phyloP scores from a whole-genome alignment of 1,284 basidiomycete genomes.

The Leucoagaricus sp. region DNA sequence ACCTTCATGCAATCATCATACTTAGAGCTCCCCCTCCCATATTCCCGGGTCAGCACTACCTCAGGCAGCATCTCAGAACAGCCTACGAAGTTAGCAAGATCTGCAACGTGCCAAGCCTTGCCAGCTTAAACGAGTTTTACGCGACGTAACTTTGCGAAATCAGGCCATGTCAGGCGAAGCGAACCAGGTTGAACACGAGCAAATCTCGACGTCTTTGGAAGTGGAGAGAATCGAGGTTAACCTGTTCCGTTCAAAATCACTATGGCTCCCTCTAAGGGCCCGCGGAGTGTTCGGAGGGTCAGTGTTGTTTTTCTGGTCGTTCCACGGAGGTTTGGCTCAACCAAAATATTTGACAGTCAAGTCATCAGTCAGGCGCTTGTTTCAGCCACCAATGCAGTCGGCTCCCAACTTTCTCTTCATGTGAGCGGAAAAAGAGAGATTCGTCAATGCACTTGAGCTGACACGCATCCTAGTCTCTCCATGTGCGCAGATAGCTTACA shows the following conservation, averaged over 20 bases:
- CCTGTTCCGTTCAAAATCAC: conserved; percentile 72
- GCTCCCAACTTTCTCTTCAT: conserved; percentile 69
- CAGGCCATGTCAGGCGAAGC: conserved; percentile 29
- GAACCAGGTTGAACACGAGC: conserved; percentile 53
- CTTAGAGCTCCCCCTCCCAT: conserved; percentile 2
- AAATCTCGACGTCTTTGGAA: conserved; percentile 71
- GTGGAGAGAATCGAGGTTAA: conserved; percentile 81
- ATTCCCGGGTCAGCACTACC: conserved; percentile 2
- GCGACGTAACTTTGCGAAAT: neutral
- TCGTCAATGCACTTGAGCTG: neutral
- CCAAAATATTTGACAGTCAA: conserved; percentile 40
- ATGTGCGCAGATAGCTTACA: conserved; percentile 46
- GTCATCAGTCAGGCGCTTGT: conserved; percentile 88
- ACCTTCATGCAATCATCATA: neutral
- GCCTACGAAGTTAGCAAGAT: neutral
- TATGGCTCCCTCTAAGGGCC: conserved; percentile 66
- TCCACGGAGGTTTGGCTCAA: neutral
- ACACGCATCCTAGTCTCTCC: conserved; percentile 54
- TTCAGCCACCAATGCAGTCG: conserved; percentile 76
- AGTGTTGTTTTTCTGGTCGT: conserved; percentile 13
- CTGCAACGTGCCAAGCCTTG: neutral
- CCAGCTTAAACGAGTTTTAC: neutral
- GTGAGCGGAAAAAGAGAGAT: conserved; percentile 45
- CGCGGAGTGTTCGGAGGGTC: conserved; percentile 86
- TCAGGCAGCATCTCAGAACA: neutral